Base-by-base conservation (phyloP, 148 eudicot species). In the Diospyros kaki region DNA sequence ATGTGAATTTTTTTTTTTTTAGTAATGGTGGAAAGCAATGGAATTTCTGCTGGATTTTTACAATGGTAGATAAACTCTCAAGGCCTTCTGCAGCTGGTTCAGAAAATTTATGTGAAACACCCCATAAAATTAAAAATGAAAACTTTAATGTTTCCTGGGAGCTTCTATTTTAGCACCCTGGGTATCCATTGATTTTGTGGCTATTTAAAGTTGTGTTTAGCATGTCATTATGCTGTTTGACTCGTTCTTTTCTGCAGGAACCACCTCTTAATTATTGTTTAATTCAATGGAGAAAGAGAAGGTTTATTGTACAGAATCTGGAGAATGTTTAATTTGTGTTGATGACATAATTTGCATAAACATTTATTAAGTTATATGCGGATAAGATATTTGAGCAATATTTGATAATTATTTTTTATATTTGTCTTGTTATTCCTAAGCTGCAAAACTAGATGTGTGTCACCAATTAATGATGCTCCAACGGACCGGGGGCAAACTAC, bases 271-370 rank as follows among this genome's bases (percentile, higher is more conserved):
- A 9, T 65, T 65, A 65, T 65, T 6, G 28, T 18, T 51, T n/a
- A 52, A 38, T 50, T 69, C 39, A 6, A 12, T 13, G 73, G 42
- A 6, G 52, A 40, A 13, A 53, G 14, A 13, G 38, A 38, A 42
- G 6, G 6, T 69, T 15, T 17, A 28, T 40, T 41, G 41, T 41
- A n/a, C n/a, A 48, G 12, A 10, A 28, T 69, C 45, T 69, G 6
- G 46, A 53, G 58, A 69, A 52, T 69, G 44, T 53, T 38, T 15
- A n/a, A 42, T 66, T 66, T 66, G 52, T 66, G 7, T 44, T 66
- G 51, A 65, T 11, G 4, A 42, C 7, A 13, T 43, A 42, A 28
- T 28, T 28, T 44, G 15, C 44, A 48, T 38, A 2, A 66, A 51
- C 7, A 3, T 44, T 2, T 2, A 11, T 43, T 43, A n/a, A 41